Percentiles rank a stretch among this genome's conserved stretches.
Conservation (phyloP, 2,329 filamentous ascomycete genomes). For the Phialophora tarda region DNA sequence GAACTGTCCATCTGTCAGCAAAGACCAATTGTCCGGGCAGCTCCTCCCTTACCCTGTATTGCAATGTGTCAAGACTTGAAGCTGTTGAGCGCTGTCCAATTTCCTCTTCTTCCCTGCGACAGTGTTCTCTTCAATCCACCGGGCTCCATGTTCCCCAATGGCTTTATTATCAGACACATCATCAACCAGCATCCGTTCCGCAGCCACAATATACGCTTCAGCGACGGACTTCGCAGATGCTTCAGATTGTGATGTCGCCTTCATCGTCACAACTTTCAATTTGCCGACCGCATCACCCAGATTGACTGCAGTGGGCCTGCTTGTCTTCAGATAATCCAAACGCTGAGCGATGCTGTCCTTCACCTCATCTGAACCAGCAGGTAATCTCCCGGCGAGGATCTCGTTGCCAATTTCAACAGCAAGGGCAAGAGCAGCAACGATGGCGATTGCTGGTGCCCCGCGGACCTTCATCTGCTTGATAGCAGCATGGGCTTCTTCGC, state of each 20-base stretch:
- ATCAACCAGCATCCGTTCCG: slow-evolving; percentile 83
- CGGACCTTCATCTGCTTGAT: slow-evolving; percentile 70
- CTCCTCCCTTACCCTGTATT: slow-evolving; percentile 76
- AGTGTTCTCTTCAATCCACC: slow-evolving; percentile 74
- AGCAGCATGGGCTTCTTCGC: slow-evolving; percentile 68
- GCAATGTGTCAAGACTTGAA: slow-evolving; percentile 95
- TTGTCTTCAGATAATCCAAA: slow-evolving; percentile 84
- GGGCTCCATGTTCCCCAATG: slow-evolving; percentile 81
- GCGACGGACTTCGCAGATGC: slow-evolving; percentile 59
- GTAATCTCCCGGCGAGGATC: slow-evolving; percentile 48
- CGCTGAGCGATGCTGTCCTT: slow-evolving; percentile 72
- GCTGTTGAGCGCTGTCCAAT: slow-evolving; percentile 47
- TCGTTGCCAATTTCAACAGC: slow-evolving; percentile 75
- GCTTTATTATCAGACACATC: slow-evolving; percentile 85
- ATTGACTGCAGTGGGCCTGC: slow-evolving; percentile 92
- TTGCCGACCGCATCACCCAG: slow-evolving; percentile 86
- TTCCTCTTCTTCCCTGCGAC: slow-evolving; percentile 54
- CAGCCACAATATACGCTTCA: slow-evolving; percentile 74
- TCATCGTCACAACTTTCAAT: slow-evolving; percentile 69
- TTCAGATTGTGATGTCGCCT: slow-evolving; percentile 45
- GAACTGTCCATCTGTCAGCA: slow-evolving; percentile 60
- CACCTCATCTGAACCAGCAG: slow-evolving; percentile 61
- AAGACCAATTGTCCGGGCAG: slow-evolving; percentile 3
- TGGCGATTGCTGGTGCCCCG: slow-evolving; percentile 92
- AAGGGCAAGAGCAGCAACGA: slow-evolving; percentile 88